Percentiles rank a stretch among this genome's conserved stretches.
Conservation (phyloP, 164 flowering plant genomes). For the Akebia trifoliata region DNA sequence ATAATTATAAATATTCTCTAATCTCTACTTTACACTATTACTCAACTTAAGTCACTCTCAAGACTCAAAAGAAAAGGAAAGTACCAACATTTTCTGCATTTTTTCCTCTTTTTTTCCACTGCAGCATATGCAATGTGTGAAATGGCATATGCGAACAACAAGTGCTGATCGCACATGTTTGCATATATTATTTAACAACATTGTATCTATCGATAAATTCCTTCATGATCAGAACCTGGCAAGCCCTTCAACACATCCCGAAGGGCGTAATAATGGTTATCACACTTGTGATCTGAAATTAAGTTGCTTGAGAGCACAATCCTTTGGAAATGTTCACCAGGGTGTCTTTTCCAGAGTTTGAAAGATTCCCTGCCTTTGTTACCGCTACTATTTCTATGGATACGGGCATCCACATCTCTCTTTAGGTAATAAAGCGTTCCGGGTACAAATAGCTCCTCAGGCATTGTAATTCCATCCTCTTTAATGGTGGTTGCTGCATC, state of each 20-base stretch:
- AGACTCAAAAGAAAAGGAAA: no score
- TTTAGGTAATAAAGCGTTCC: slow-evolving; percentile 30
- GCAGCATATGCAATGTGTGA: background rate
- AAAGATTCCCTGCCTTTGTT: slow-evolving; percentile 38
- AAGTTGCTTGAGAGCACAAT: slow-evolving; percentile 71
- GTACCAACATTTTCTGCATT: no score
- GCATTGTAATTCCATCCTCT: slow-evolving; percentile 15
- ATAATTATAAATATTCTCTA: no score
- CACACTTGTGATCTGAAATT: slow-evolving; percentile 81
- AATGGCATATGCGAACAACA: no score
- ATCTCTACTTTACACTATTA: no score
- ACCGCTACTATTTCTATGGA: slow-evolving; percentile 12
- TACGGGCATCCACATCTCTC: slow-evolving; percentile 34
- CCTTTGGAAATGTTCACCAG: slow-evolving; percentile 68
- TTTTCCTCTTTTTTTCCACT: background rate
- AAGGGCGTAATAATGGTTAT: slow-evolving; percentile 80
- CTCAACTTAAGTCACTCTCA: no score
- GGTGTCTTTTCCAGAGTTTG: slow-evolving; percentile 62
- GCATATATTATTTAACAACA: no score
- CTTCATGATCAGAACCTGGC: slow-evolving; percentile 27
- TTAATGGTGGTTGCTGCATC: slow-evolving; percentile 8
- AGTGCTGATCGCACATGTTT: no score
- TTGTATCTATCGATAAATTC: no score
- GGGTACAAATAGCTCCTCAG: slow-evolving; percentile 56
- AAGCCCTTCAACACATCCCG: slow-evolving; percentile 85